A percentile compares a stretch with the other conserved stretches of the same genome.
Evolutionary conservation across 1,139 yeast species (phyloP).

Genomic region (Yamadazyma taylorii): DNA sequence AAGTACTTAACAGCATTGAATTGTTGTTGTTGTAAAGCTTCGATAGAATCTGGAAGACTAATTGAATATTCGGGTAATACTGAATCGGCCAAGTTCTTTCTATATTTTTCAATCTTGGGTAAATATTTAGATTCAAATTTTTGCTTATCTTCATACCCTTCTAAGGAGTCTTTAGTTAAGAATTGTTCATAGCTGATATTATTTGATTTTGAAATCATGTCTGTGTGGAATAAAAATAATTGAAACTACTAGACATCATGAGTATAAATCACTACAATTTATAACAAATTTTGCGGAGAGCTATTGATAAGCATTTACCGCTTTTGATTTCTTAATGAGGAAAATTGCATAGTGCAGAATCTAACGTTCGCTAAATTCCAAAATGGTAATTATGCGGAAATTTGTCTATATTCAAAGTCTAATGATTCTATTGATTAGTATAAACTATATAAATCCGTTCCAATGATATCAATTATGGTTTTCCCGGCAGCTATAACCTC

Average conservation of each 20-base stretch:
- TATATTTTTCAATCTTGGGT: constrained; percentile 53
- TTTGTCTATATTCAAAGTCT: constrained; percentile 2
- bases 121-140: constrained; percentile 34
- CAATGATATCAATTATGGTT: constrained; percentile 29
- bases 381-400: neutral
- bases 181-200: constrained; percentile 16
- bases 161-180: constrained; percentile 12
- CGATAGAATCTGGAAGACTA: constrained; percentile 42
- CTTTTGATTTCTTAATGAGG: neutral
- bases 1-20: constrained; percentile 50
- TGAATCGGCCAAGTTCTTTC: constrained; percentile 37
- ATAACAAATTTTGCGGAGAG: too few species aligned
- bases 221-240: too few species aligned
- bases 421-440: constrained; percentile 7
- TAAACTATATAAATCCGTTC: constrained; percentile 21
- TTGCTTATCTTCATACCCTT: constrained; percentile 33
- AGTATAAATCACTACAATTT: too few species aligned
- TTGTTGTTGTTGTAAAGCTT: constrained; percentile 35
- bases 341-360: neutral
- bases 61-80: constrained; percentile 42
- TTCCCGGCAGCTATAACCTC: constrained; percentile 44
- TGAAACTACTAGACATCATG: too few species aligned
- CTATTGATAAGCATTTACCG: too few species aligned
- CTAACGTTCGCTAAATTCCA: neutral
- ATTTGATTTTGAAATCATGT: neutral